phyloP scores from a whole-genome alignment of 345 rosid species.

The Bruguiera parviflora region DNA sequence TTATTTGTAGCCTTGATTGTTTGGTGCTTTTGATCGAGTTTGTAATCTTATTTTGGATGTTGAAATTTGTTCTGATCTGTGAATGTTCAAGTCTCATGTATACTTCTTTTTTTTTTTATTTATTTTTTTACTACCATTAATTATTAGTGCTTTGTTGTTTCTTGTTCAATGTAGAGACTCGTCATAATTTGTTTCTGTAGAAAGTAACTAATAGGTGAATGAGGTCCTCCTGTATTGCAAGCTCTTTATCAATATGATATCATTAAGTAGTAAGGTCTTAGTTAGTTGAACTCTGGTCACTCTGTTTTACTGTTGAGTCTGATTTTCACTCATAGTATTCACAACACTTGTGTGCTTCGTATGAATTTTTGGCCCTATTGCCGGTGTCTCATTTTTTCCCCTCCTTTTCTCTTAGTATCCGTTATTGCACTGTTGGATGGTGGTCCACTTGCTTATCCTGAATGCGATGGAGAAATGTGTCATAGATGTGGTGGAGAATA shows the following conservation, averaged over 20 bases:
- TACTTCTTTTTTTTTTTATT: background rate
- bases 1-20: no score
- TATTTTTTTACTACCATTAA: background rate
- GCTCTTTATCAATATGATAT: no score
- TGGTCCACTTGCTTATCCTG: no score
- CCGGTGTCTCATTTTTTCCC: no score
- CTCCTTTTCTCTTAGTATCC: no score
- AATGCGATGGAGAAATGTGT: no score
- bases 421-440: background rate
- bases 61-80: background rate
- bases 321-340: background rate
- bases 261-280: no score
- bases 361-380: background rate
- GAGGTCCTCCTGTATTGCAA: no score
- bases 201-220: no score
- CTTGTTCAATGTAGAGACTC: background rate
- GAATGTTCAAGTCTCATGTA: constrained; percentile 23
- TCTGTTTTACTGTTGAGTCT: background rate
- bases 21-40: no score
- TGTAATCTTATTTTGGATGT: background rate
- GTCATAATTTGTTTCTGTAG: background rate
- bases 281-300: background rate
- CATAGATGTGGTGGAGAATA: background rate
- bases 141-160: background rate
- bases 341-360: background rate